Conservation (phyloP, 2,329 filamentous ascomycete genomes). For the Hymenoscyphus fructigenus region DNA sequence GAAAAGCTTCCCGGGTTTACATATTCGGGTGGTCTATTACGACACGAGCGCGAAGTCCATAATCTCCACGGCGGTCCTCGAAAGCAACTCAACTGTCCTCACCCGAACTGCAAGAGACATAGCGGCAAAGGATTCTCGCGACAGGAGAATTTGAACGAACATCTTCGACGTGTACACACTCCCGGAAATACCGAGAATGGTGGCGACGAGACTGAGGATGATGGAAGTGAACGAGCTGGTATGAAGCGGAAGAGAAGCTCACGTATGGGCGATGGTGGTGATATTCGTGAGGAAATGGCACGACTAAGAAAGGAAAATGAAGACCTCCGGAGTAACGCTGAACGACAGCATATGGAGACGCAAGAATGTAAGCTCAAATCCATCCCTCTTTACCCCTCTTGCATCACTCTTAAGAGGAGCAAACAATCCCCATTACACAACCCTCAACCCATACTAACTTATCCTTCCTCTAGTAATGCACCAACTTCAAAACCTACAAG, state of each 20-base stretch:
- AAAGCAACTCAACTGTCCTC: conserved; percentile 83
- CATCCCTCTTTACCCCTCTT: not conserved
- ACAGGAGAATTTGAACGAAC: conserved; percentile 91
- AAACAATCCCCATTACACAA: not conserved
- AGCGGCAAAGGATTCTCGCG: conserved; percentile 87
- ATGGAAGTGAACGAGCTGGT: conserved; percentile 47
- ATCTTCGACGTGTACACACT: conserved; percentile 84
- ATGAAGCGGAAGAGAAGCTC: conserved; percentile 46
- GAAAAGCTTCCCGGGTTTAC: conserved; percentile 93
- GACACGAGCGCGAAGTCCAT: conserved; percentile 93
- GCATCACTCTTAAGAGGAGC: not conserved
- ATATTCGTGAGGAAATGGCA: conserved; percentile 63
- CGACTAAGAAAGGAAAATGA: conserved; percentile 64
- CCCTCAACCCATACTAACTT: conserved; percentile 6
- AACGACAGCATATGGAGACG: conserved; percentile 43
- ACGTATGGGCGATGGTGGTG: conserved; percentile 42
- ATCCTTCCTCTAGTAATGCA: conserved; percentile 18
- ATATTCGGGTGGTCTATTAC: conserved; percentile 84
- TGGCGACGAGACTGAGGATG: conserved; percentile 42
- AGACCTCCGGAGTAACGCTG: conserved; percentile 52
- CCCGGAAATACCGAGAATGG: conserved; percentile 39
- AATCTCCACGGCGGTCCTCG: conserved; percentile 71
- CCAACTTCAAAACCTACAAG: conserved; percentile 27
- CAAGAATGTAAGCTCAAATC: conserved; percentile 15
- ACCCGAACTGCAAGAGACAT: conserved; percentile 84